Conservation (phyloP, 495 filamentous ascomycete species). For the Neurospora discreta region DNA sequence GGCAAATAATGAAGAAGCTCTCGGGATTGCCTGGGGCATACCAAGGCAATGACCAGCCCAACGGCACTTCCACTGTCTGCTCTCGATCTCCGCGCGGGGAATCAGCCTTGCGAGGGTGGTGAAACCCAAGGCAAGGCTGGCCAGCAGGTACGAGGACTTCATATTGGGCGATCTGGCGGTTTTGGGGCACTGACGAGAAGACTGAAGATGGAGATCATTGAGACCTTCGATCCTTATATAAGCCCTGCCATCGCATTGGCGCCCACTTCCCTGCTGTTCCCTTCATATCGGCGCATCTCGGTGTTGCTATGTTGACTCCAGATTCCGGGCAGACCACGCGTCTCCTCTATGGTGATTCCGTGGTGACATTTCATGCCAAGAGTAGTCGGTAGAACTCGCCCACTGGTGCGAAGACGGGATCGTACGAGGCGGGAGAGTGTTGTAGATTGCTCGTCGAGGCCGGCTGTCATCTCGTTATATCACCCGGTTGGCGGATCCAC, state of each 20-base stretch:
- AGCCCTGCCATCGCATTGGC: neutral
- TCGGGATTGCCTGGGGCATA: neutral
- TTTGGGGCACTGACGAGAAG: neutral
- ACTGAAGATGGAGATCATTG: neutral
- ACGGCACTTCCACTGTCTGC: slow-evolving; percentile 1
- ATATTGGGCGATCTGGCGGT: neutral
- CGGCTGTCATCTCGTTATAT: neutral
- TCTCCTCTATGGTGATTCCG: no score
- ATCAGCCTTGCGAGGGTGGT: neutral
- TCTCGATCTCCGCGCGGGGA: neutral
- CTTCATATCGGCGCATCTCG: neutral
- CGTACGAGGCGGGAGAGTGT: neutral
- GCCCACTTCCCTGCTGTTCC: neutral
- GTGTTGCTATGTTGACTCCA: no score
- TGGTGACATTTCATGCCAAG: neutral
- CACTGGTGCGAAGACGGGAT: neutral
- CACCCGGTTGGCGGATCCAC: neutral
- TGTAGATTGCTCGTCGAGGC: neutral
- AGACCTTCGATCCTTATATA: neutral
- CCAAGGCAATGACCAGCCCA: slow-evolving; percentile 20
- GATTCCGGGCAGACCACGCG: neutral
- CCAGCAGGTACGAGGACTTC: neutral
- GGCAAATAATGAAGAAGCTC: neutral
- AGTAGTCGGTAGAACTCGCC: neutral
- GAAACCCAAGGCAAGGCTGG: neutral